These are phyloP conservation scores for Cordyceps pruinosa DNA, from an alignment of 2,329 filamentous ascomycete genomes.

Conservation along the genomic window DNA sequence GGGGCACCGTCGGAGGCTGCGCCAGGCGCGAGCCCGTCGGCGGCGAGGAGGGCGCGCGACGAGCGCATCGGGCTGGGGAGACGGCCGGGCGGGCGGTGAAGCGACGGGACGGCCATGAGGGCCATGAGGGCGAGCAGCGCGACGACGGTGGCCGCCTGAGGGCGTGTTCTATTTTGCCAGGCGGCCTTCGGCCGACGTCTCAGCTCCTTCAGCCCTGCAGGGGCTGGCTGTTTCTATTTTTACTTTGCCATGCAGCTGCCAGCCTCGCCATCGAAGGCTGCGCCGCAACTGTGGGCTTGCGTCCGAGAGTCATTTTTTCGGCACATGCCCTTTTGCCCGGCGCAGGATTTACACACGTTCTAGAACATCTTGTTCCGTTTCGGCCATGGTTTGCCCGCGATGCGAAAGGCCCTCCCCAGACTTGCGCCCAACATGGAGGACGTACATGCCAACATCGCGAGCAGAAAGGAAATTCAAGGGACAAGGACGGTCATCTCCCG, in stretches of 20 bases:
- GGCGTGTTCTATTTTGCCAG: too few species aligned
- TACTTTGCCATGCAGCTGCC: not conserved
- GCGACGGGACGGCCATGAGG: constrained; percentile 13
- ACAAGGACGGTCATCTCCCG: not conserved
- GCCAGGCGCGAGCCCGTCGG: constrained; percentile 20
- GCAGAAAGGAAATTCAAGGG: not conserved
- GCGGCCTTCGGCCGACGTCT: not conserved
- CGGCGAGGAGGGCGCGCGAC: constrained; percentile 26
- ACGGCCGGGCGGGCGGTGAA: constrained; percentile 11
- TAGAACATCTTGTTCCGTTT: too few species aligned
- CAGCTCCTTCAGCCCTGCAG: not conserved
- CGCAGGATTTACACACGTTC: too few species aligned
- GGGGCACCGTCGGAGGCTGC: constrained; percentile 18
- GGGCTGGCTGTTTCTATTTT: not conserved
- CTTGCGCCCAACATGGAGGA: not conserved
- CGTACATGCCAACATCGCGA: not conserved
- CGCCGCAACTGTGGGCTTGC: not conserved
- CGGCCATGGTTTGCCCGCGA: too few species aligned
- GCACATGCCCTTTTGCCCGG: too few species aligned
- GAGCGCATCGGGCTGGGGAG: constrained; percentile 31
- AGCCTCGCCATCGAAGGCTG: not conserved
- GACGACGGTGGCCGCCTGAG: too few species aligned
- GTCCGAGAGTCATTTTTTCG: too few species aligned
- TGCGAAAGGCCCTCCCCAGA: too few species aligned
- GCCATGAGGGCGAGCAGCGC: too few species aligned